Conservation (phyloP, 495 filamentous ascomycete genomes). For the Xylaria flabelliformis region DNA sequence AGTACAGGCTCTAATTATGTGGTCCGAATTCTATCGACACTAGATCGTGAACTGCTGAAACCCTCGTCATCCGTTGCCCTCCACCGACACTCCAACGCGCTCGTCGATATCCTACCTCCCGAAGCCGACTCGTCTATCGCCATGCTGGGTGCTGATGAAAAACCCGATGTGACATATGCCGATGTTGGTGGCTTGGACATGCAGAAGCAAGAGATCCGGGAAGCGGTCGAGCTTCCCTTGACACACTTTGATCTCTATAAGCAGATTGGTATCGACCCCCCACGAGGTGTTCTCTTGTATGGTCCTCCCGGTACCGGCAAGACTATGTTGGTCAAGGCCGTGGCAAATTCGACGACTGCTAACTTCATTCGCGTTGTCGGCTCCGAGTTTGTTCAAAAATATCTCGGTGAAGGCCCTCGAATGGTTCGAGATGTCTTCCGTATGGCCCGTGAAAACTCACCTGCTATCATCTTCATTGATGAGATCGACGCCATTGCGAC, state of each 20-base stretch:
- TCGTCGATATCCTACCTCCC: constrained; percentile 96
- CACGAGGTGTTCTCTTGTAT: constrained; percentile 93
- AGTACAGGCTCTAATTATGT: constrained; percentile 99
- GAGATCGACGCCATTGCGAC: constrained; percentile 99
- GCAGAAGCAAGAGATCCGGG: constrained; percentile 99
- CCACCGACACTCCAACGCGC: constrained; percentile 96
- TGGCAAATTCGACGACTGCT: constrained; percentile 96
- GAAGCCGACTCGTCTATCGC: constrained; percentile 98
- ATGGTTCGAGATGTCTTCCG: constrained; percentile 99
- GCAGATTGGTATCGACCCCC: constrained; percentile 97
- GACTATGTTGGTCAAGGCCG: constrained; percentile 98
- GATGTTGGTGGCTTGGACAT: constrained; percentile 98
- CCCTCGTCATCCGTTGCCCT: constrained; percentile 96
- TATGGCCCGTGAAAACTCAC: constrained; percentile 98
- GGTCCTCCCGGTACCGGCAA: constrained; percentile 97
- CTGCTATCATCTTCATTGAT: constrained; percentile 99
- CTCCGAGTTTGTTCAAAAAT: constrained; percentile 98
- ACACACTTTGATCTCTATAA: constrained; percentile 98
- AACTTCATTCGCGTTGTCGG: constrained; percentile 98
- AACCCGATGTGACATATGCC: constrained; percentile 97
- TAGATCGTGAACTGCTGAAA: constrained; percentile 97
- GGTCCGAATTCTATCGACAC: constrained; percentile 95
- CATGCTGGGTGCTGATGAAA: constrained; percentile 95
- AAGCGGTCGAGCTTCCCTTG: constrained; percentile 94
- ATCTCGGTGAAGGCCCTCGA: constrained; percentile 93